Base-by-base conservation (phyloP, 805 yeast species). In the Debaryomyces castellii region DNA sequence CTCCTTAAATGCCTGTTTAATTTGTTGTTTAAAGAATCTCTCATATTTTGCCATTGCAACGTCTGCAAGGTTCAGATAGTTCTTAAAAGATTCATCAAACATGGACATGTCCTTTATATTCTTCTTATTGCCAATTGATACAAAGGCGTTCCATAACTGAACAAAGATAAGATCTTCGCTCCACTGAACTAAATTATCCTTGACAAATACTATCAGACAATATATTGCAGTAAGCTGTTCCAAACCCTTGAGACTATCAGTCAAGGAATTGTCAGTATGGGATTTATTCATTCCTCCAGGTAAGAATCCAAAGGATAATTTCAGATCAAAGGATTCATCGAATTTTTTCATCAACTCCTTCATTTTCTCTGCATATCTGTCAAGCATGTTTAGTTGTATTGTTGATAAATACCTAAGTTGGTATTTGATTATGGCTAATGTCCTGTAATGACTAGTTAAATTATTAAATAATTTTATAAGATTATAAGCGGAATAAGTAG, bases 401-500 rank as follows among this genome's bases (percentile, higher is more conserved):
- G 75, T 78, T 16, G 80, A 67, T 6, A 85, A 67, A 50, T 81
- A 82, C 51, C 76, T 73, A 45, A 82, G 66, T 49, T 83, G 82
- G 51, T 73, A 79, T 38, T 76, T 75, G 14, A 77, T 74, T 20
- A 74, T 62, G 21, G 71, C 71, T 49, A 82, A 69, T 21, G 82
- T 69, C 30, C 68, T 67, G 62, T 81, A 82, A 49, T 79, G 82
- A 12, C 69, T 68, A 2, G 83, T 81, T 43, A 83, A 70, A 39
- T 77, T 76, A 50, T 81, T 81, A 18, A 86, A 62, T 35, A 87
- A 60, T 52, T 81, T 82, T 36, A 73, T 73, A 48, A 86, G 59
- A 40, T 80, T 77, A 32, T 75, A 68, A 0, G 90, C 81, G 1
- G 89, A 78, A 49, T 76, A 76, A 0, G 89, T 84, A 0, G 92